Percentiles rank a stretch among this genome's conserved stretches.
Evolutionary conservation across 768 basidiomycete genomes (phyloP).

Genomic region (Dentipellis sp.): DNA sequence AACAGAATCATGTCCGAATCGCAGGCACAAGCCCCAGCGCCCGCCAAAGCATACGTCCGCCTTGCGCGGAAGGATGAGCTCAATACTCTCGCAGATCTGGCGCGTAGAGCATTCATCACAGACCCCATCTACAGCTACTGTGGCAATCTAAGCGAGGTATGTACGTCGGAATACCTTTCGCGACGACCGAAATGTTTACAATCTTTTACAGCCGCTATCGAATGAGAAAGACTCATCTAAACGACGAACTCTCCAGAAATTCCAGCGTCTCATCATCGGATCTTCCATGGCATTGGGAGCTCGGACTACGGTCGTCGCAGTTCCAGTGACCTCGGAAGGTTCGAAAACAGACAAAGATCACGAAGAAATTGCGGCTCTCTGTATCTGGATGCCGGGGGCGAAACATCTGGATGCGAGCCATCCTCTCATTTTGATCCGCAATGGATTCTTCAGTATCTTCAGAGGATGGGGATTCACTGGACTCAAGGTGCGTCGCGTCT

Average conservation of each 20-base stretch:
- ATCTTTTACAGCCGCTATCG: not conserved
- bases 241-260: not conserved
- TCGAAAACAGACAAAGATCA: not conserved
- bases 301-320: not conserved
- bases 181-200: no score
- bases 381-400: not conserved
- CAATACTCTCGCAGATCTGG: not conserved
- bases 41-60: not conserved
- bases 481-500: not conserved
- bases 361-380: not conserved
- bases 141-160: not conserved
- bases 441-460: not conserved
- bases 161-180: not conserved
- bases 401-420: not conserved
- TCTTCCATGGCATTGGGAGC: not conserved
- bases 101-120: not conserved
- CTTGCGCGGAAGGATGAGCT: not conserved
- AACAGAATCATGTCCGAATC: no score
- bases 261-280: not conserved
- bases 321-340: not conserved
- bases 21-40: not conserved
- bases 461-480: not conserved
- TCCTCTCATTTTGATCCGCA: not conserved
- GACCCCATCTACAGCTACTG: not conserved
- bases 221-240: not conserved